A percentile compares a stretch with the other conserved stretches of the same genome.
These are phyloP conservation scores for Pseudogymnoascus sp. DNA, from an alignment of 2,329 filamentous ascomycete genomes.

Conservation along the genomic window DNA sequence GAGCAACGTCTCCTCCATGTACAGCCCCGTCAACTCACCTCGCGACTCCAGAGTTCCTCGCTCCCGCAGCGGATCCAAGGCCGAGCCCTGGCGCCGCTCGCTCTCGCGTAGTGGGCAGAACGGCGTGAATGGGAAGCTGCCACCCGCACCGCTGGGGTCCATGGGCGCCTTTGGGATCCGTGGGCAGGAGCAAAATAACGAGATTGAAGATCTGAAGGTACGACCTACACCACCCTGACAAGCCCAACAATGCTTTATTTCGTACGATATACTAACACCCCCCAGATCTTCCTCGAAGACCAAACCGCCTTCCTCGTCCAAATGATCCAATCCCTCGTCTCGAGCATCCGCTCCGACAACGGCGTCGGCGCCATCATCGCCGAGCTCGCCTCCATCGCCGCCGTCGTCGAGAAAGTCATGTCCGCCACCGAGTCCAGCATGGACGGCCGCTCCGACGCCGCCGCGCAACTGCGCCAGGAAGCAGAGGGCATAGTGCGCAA, in stretches of 20 bases:
- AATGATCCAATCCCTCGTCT: slow-evolving; percentile 73
- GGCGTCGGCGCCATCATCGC: slow-evolving; percentile 54
- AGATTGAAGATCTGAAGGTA: slow-evolving; percentile 54
- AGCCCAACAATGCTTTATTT: slow-evolving; percentile 11
- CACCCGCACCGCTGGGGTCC: slow-evolving; percentile 27
- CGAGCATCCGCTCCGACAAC: slow-evolving; percentile 57
- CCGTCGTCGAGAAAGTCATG: slow-evolving; percentile 62
- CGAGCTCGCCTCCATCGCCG: slow-evolving; percentile 63
- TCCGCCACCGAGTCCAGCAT: slow-evolving; percentile 52
- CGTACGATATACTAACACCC: slow-evolving; percentile 15
- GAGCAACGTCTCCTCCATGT: slow-evolving; percentile 63
- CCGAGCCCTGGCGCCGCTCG: slow-evolving; percentile 17
- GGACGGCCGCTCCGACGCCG: slow-evolving; percentile 35
- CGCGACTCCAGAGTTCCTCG: slow-evolving; percentile 40
- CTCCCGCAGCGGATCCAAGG: slow-evolving; percentile 27
- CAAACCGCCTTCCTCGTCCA: slow-evolving; percentile 72
- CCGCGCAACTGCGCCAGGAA: slow-evolving; percentile 42
- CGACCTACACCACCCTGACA: slow-evolving; percentile 13
- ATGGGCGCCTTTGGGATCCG: slow-evolving; percentile 32
- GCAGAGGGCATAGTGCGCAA: slow-evolving; percentile 43
- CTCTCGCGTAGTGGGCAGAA: slow-evolving; percentile 22
- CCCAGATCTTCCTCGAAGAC: slow-evolving; percentile 68
- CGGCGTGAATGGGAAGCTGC: slow-evolving; percentile 16
- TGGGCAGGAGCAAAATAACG: slow-evolving; percentile 31
- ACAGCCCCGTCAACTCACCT: slow-evolving; percentile 65